Conservation (phyloP, 306 rosid genomes). For the Vigna reflexopilosa region DNA sequence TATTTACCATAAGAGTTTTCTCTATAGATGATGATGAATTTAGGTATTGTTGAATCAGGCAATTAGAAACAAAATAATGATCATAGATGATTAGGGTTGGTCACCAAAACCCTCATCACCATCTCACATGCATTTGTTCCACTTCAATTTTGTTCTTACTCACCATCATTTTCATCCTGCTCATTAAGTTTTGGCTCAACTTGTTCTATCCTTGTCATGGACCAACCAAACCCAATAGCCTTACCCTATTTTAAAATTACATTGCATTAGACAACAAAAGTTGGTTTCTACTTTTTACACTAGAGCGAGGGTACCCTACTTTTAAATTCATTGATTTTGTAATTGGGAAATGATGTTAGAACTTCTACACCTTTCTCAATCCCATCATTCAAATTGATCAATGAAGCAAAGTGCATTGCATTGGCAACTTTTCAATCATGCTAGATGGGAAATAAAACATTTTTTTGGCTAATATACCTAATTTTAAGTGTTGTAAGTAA, state of each 20-base stretch:
- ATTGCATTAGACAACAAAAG: too few relatives aligned
- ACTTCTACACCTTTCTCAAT: too few relatives aligned
- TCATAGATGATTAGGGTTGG: conserved; percentile 39
- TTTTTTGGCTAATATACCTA: background rate
- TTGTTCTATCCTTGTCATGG: conserved; percentile 38
- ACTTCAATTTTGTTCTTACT: conserved; percentile 5
- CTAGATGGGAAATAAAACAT: background rate
- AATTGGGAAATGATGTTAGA: too few relatives aligned
- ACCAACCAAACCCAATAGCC: too few relatives aligned
- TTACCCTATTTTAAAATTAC: too few relatives aligned
- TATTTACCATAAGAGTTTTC: background rate
- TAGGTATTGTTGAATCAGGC: background rate
- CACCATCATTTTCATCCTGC: conserved; percentile 24
- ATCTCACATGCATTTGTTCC: conserved; percentile 39
- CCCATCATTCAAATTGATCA: too few relatives aligned
- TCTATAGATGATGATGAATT: background rate
- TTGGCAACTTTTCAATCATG: background rate
- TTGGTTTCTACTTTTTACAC: too few relatives aligned
- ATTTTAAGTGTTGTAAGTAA: background rate
- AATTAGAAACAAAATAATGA: conserved; percentile 10
- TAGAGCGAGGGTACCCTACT: too few relatives aligned
- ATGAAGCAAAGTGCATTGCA: too few relatives aligned
- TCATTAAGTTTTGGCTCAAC: background rate
- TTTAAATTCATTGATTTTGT: too few relatives aligned
- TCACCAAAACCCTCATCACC: conserved; percentile 37